Conservation (phyloP, 2,329 filamentous ascomycete species). For the Arthroderma uncinatum region DNA sequence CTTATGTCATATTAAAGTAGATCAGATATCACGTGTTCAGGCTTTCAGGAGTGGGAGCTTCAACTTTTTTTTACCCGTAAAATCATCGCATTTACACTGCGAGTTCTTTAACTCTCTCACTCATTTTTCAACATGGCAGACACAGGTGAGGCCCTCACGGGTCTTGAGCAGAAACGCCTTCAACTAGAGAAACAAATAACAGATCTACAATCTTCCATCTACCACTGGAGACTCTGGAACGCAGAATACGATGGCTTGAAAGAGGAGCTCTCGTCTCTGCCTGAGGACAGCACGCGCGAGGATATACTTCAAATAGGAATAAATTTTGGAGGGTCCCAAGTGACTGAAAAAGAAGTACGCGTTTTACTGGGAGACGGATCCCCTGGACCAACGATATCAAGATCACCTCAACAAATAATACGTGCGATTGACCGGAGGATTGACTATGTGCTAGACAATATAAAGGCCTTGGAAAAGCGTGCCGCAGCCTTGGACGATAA, state of each 20-base stretch:
- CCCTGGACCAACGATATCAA: conserved; percentile 28
- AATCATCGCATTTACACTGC: background rate
- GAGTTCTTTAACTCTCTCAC: background rate
- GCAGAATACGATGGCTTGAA: conserved; percentile 83
- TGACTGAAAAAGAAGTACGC: conserved; percentile 44
- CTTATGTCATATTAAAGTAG: background rate
- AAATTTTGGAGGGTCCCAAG: conserved; percentile 36
- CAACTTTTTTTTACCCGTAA: background rate
- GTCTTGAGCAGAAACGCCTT: conserved; percentile 63
- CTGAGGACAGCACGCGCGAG: conserved; percentile 39
- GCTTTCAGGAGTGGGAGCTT: background rate
- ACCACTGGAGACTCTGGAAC: conserved; percentile 84
- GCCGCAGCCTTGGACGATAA: conserved; percentile 58
- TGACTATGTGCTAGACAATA: conserved; percentile 81
- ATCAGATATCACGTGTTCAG: background rate
- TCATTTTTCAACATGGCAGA: conserved; percentile 9
- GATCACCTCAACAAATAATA: conserved; percentile 52
- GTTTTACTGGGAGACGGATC: conserved; percentile 40
- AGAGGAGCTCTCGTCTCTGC: conserved; percentile 58
- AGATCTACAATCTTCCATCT: conserved; percentile 62
- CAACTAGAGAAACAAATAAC: conserved; percentile 65
- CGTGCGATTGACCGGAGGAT: conserved; percentile 61
- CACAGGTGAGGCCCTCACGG: conserved; percentile 27
- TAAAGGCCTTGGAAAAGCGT: conserved; percentile 61
- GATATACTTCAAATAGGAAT: conserved; percentile 42